Percentiles rank a stretch among this genome's conserved stretches.
Evolutionary conservation across 2,329 filamentous ascomycete genomes (phyloP).

Genomic region (Cladosporium oxysporum): DNA sequence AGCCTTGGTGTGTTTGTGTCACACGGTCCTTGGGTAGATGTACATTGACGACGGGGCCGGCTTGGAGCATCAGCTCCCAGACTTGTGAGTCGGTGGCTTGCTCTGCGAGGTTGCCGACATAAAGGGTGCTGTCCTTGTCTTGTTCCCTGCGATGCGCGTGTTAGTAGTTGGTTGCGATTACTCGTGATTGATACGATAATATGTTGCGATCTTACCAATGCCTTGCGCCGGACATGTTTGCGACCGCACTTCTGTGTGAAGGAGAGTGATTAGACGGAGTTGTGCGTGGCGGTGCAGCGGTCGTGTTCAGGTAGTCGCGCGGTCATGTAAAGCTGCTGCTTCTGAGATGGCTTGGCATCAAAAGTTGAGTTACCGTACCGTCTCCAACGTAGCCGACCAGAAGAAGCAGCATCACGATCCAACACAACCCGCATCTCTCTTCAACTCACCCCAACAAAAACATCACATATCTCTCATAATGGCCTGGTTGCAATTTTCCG

Average conservation of each 20-base stretch:
- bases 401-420: constrained; percentile 6
- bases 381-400: constrained; percentile 3
- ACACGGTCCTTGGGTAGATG: constrained; percentile 98
- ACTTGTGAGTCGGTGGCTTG: constrained; percentile 86
- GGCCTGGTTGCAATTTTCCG: constrained; percentile 66
- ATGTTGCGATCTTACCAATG: constrained; percentile 63
- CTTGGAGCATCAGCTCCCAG: constrained; percentile 98
- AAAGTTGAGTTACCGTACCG: constrained; percentile 4
- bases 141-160: constrained; percentile 62
- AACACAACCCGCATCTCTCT: background rate
- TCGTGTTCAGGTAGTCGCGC: background rate
- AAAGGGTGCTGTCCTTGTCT: constrained; percentile 97
- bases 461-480: constrained; percentile 14
- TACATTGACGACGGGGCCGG: constrained; percentile 95
- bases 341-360: constrained; percentile 11
- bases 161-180: constrained; percentile 6
- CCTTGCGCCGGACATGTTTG: constrained; percentile 67
- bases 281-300: background rate
- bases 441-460: background rate
- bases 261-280: constrained; percentile 24
- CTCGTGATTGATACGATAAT: background rate
- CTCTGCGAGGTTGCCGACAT: constrained; percentile 98
- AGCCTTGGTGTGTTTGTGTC: constrained; percentile 93
- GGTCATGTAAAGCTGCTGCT: background rate
- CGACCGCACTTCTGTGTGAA: constrained; percentile 11